Evolutionary conservation across 148 eudicot genomes (phyloP), one percentile per base, ranked within the genome.

Genomic region (Camellia japonica): DNA sequence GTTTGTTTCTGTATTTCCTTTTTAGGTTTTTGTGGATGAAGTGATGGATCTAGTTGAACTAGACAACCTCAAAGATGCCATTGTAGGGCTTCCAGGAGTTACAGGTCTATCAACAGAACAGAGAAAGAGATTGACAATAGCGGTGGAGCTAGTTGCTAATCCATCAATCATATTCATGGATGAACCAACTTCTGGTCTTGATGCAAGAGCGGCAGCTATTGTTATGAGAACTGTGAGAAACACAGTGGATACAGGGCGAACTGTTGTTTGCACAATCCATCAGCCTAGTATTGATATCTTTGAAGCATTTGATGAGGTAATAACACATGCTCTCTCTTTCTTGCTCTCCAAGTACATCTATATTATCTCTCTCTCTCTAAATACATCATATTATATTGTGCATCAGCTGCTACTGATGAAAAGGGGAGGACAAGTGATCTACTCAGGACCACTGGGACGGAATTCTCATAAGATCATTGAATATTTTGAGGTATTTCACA

Each of bases 121-220:
- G 52, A 85, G 90, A 18, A 88, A 88, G 66, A 77, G 90, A 72
- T 61, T 88, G 76, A 88, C 90, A 38, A 88, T 88, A 73, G 90
- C 90, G 6, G 90, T 88, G 15, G 90, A 88, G 64, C 86, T 88
- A 64, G 90, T 88, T 47, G 88, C 90, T 13, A 88, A 88, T 72
- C 90, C 90, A 60, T 88, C 90, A n/a, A 88, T 88, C 16, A 88
- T 88, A 61, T 88, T 88, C 80, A 84, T 88, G 88, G 90, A 88
- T 38, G 90, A 88, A 80, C 90, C 88, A 52, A 88, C 88, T 68
- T 85, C 90, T 4, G 90, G 90, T 10, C 82, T 88, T 55, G 90
- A 88, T 80, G 90, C 90, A 65, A 77, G 90, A 59, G 88, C 90
- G 38, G 90, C 90, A 47, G 88, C 90, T 2, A 88, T 88, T 74